Evolutionary conservation across 495 filamentous ascomycete genomes (phyloP).

Genomic region (Penicillium fimorum): DNA sequence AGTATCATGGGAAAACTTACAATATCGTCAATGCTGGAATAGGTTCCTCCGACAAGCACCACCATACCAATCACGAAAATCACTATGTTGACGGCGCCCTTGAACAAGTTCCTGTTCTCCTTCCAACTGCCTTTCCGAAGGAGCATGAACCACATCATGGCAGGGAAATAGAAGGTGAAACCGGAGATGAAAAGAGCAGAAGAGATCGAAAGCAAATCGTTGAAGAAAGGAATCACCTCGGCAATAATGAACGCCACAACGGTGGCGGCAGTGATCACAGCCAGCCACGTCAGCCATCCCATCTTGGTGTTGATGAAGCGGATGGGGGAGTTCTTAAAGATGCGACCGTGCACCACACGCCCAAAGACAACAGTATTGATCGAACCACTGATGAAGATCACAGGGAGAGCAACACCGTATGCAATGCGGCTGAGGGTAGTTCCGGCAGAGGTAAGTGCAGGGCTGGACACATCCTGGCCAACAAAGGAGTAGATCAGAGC

Average conservation of each 20-base stretch:
- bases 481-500: slow-evolving; percentile 67
- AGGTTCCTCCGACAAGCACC: slow-evolving; percentile 56
- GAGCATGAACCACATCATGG: slow-evolving; percentile 63
- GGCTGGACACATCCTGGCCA: slow-evolving; percentile 61
- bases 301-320: slow-evolving; percentile 59
- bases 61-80: slow-evolving; percentile 40
- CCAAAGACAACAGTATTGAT: slow-evolving; percentile 62
- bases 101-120: slow-evolving; percentile 29
- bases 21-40: slow-evolving; percentile 56
- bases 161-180: slow-evolving; percentile 38
- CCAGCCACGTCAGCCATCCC: slow-evolving; percentile 58
- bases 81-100: slow-evolving; percentile 24
- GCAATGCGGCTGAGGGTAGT: slow-evolving; percentile 61
- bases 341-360: slow-evolving; percentile 60
- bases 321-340: slow-evolving; percentile 52
- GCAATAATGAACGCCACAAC: slow-evolving; percentile 66
- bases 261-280: slow-evolving; percentile 52
- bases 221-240: slow-evolving; percentile 68
- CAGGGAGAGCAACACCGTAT: slow-evolving; percentile 70
- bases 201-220: slow-evolving; percentile 56
- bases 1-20: slow-evolving; percentile 37
- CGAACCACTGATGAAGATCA: slow-evolving; percentile 66
- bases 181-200: slow-evolving; percentile 45
- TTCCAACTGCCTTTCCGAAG: slow-evolving; percentile 42
- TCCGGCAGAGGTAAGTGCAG: slow-evolving; percentile 65